Conservation (phyloP, 78 protist genomes). For the Planoprotostelium fungivorum region DNA sequence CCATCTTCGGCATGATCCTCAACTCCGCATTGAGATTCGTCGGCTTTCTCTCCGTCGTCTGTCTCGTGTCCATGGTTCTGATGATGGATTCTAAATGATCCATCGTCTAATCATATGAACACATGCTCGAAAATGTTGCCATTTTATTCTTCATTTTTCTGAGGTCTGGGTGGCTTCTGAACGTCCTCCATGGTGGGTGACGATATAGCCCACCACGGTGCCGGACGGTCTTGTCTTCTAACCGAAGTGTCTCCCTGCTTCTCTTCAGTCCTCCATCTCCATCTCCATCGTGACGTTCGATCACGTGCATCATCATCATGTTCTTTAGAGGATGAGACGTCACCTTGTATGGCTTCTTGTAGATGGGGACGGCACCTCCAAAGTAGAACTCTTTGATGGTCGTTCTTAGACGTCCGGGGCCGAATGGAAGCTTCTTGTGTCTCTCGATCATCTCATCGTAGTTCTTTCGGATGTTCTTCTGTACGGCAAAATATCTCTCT, state of each 20-base stretch:
- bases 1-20: no score
- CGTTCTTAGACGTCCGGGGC: not conserved
- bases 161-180: no score
- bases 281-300: not conserved
- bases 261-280: not conserved
- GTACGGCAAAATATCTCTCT: not conserved
- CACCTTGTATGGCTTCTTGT: not conserved
- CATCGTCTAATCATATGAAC: no score
- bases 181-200: not conserved
- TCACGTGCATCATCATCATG: no score
- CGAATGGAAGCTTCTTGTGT: not conserved
- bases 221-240: not conserved
- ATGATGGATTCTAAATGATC: no score
- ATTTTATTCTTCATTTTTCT: no score
- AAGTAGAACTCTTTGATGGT: not conserved
- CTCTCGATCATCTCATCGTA: not conserved
- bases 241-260: not conserved
- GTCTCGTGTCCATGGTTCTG: no score
- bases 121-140: no score
- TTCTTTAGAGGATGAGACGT: no score
- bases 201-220: not conserved
- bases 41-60: no score
- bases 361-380: not conserved
- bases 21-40: no score
- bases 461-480: not conserved